These are phyloP conservation scores for Sporopachydermia quercuum DNA, from an alignment of 805 yeast species.

Conservation along the genomic window DNA sequence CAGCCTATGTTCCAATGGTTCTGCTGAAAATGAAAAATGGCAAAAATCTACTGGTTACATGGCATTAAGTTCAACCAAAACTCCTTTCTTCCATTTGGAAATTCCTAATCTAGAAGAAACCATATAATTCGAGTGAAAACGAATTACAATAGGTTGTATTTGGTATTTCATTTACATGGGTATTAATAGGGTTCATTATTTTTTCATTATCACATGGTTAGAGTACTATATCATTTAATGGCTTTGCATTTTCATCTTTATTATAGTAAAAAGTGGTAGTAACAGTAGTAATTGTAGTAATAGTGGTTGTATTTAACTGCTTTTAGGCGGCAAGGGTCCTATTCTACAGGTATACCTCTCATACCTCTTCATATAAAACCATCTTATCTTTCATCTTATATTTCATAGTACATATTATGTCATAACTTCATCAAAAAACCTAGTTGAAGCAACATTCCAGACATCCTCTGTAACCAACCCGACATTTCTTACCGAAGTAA, in stretches of 20 bases:
- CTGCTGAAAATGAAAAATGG: constrained; percentile 10
- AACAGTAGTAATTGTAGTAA: too few species aligned
- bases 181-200: too few species aligned
- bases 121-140: background rate
- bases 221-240: too few species aligned
- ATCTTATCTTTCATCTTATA: background rate
- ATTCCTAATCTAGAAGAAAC: constrained; percentile 35
- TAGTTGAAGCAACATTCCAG: constrained; percentile 11
- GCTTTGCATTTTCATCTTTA: too few species aligned
- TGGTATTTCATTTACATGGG: too few species aligned
- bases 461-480: constrained; percentile 23
- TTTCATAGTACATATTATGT: too few species aligned
- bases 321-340: too few species aligned
- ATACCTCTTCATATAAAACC: background rate
- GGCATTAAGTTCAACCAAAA: constrained; percentile 47
- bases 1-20: constrained; percentile 7
- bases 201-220: too few species aligned
- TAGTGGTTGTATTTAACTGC: too few species aligned
- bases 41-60: constrained; percentile 19
- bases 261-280: too few species aligned
- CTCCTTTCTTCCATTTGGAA: constrained; percentile 69
- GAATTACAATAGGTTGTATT: too few species aligned
- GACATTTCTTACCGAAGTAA: constrained; percentile 33
- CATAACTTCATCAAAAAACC: background rate
- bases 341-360: too few species aligned